phyloP scores from a whole-genome alignment of 805 yeast species.

The Yamadazyma philogaea region DNA sequence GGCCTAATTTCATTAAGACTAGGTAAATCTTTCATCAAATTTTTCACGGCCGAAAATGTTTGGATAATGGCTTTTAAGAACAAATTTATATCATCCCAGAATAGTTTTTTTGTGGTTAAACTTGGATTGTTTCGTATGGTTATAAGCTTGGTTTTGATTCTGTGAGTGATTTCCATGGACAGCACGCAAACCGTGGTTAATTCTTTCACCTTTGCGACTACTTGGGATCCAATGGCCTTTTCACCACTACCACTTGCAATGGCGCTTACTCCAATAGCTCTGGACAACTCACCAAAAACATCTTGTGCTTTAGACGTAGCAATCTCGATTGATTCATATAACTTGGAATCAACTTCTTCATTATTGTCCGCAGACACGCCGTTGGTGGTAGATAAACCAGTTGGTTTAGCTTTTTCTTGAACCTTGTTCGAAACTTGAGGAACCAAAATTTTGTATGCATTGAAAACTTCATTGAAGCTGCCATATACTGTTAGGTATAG shows the following conservation, averaged over 20 bases:
- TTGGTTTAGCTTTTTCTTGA: slow-evolving; percentile 7
- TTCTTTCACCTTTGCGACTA: slow-evolving; percentile 69
- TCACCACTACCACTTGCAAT: slow-evolving; percentile 30
- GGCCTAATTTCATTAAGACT: slow-evolving; percentile 76
- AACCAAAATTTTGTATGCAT: slow-evolving; percentile 53
- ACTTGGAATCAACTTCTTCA: slow-evolving; percentile 60
- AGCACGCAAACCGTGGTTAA: slow-evolving; percentile 71
- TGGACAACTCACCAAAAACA: slow-evolving; percentile 72
- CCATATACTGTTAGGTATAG: slow-evolving; percentile 59
- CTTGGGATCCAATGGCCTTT: slow-evolving; percentile 29
- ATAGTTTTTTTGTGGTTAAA: slow-evolving; percentile 51
- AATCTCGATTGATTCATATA: slow-evolving; percentile 59
- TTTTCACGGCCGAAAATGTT: slow-evolving; percentile 78
- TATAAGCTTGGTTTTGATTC: slow-evolving; percentile 54
- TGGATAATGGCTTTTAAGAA: slow-evolving; percentile 81
- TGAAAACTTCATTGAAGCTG: slow-evolving; percentile 62
- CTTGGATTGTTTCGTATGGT: slow-evolving; percentile 49
- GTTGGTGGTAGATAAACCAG: slow-evolving; percentile 21
- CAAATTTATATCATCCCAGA: slow-evolving; percentile 83
- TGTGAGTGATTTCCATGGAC: slow-evolving; percentile 78
- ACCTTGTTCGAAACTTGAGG: slow-evolving; percentile 16
- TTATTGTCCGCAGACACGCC: slow-evolving; percentile 22
- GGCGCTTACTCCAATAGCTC: slow-evolving; percentile 65
- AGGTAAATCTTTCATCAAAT: slow-evolving; percentile 78
- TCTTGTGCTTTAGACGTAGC: slow-evolving; percentile 69